Evolutionary conservation across 2,329 filamentous ascomycete genomes (phyloP), one percentile per base, ranked within the genome.

Genomic region (Fusarium coicis): DNA sequence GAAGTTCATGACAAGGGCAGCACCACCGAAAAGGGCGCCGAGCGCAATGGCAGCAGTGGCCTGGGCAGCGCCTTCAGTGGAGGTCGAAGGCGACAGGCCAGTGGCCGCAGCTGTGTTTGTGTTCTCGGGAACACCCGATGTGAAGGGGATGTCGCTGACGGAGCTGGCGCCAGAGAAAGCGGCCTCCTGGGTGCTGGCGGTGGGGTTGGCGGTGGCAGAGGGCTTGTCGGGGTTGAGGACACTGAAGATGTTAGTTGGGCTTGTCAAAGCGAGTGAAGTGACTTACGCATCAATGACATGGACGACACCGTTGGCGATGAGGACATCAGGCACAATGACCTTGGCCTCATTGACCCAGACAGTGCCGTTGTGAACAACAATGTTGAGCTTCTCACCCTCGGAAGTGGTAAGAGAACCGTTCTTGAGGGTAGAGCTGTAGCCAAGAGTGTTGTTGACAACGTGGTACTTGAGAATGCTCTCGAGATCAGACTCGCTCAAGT

Each of bases 391-490:
- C 14, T 66, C 63, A 4, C 84, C 82, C 9, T 75, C 70, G 10
- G 69, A 59, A 37, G 62, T 72, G 52, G 40, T 63, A n/a, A 77
- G 65, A 1, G 73, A 62, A 15, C 46, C 60, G 43, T 77, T 72
- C 61, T 59, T 49, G 30, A 86, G 78, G 3, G 66, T 73, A n/a
- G 4, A 74, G 72, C 54, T 77, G 50, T 23, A 84, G 81, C 62
- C 75, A 3, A 91, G 84, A 14, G 84, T 84, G 50, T 85, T 86
- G 50, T 84, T 84, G 50, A 92, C 80, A 43, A 92, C 86, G 77
- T 93, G 91, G 81, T 93, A 93, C 36, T 84, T 79, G 5, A 93
- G 81, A 34, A 92, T 85, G 32, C 74, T 78, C 7, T 82, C 76
- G 2, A 91, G 81, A 21, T 88, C 81, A 4, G 84, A 78, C 1